Evolutionary conservation across 2,329 filamentous ascomycete species (phyloP).

Genomic region (Claviceps sp.): DNA sequence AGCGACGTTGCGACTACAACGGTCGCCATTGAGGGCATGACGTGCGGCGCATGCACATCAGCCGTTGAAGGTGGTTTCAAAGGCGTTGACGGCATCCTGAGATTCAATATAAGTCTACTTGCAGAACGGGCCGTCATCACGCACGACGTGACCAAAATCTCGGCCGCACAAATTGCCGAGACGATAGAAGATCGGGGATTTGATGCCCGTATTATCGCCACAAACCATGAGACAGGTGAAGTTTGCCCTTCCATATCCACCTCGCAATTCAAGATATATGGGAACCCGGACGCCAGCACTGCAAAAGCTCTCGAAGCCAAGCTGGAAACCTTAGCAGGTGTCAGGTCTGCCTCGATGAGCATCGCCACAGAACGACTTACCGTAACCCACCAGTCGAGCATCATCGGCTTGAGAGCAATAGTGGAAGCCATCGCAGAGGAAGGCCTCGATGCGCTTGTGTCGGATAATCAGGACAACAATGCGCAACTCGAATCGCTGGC

Average conservation of each 20-base stretch:
- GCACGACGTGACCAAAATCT: slow-evolving; percentile 61
- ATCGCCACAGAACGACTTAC: slow-evolving; percentile 61
- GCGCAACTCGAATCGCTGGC: slow-evolving; percentile 90
- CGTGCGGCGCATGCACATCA: slow-evolving; percentile 89
- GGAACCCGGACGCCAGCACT: slow-evolving; percentile 56
- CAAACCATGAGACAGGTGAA: slow-evolving; percentile 45
- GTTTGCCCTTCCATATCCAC: slow-evolving; percentile 43
- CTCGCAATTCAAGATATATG: slow-evolving; percentile 74
- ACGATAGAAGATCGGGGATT: slow-evolving; percentile 86
- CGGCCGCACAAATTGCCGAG: slow-evolving; percentile 61
- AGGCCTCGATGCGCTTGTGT: slow-evolving; percentile 79
- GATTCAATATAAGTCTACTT: slow-evolving; percentile 89
- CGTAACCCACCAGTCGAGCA: slow-evolving; percentile 56
- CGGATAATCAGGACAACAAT: slow-evolving; percentile 90
- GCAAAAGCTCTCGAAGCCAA: slow-evolving; percentile 58
- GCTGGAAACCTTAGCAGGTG: slow-evolving; percentile 52
- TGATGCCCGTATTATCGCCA: slow-evolving; percentile 70
- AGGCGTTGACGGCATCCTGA: slow-evolving; percentile 60
- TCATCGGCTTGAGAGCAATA: slow-evolving; percentile 66
- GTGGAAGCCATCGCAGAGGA: slow-evolving; percentile 71
- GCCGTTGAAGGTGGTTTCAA: slow-evolving; percentile 77
- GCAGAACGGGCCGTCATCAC: slow-evolving; percentile 84
- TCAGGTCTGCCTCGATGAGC: slow-evolving; percentile 61
- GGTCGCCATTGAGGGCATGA: slow-evolving; percentile 90
- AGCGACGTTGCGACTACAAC: slow-evolving; percentile 57